Conservation (phyloP, 192 early-diverging fungal genomes). For the Helicostylum pulchrum region DNA sequence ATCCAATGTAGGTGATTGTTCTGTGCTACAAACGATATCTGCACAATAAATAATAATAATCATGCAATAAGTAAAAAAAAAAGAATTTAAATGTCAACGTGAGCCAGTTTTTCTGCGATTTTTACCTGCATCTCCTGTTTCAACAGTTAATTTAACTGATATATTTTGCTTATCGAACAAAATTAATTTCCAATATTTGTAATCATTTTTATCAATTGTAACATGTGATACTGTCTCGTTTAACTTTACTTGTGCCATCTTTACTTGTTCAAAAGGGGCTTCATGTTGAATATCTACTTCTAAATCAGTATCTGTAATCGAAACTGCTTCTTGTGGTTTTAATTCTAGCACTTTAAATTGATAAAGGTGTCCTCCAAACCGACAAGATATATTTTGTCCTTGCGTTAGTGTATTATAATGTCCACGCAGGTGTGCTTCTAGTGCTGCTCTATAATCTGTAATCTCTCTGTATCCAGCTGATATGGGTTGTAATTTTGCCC, state of each 20-base stretch:
- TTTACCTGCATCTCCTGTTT: conserved; percentile 29
- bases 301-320: conserved; percentile 76
- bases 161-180: not conserved
- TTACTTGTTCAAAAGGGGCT: conserved; percentile 11
- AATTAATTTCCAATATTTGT: conserved; percentile 18
- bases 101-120: not conserved
- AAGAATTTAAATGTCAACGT: not conserved
- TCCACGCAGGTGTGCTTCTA: conserved; percentile 66
- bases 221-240: conserved; percentile 19
- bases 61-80: conserved; percentile 6
- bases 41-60: not conserved
- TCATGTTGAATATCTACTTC: conserved; percentile 54
- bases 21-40: conserved; percentile 41
- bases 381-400: conserved; percentile 60
- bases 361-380: conserved; percentile 43
- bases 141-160: conserved; percentile 12
- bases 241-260: conserved; percentile 15
- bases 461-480: conserved; percentile 52
- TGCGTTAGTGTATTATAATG: conserved; percentile 65
- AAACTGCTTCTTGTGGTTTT: conserved; percentile 62
- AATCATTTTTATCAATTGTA: not conserved
- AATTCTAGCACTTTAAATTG: conserved; percentile 65
- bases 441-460: conserved; percentile 54
- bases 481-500: conserved; percentile 60
- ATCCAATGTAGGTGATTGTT: conserved; percentile 35